These are phyloP conservation scores for Beauveria asiatica DNA, from an alignment of 2,329 filamentous ascomycete species.

Conservation along the genomic window DNA sequence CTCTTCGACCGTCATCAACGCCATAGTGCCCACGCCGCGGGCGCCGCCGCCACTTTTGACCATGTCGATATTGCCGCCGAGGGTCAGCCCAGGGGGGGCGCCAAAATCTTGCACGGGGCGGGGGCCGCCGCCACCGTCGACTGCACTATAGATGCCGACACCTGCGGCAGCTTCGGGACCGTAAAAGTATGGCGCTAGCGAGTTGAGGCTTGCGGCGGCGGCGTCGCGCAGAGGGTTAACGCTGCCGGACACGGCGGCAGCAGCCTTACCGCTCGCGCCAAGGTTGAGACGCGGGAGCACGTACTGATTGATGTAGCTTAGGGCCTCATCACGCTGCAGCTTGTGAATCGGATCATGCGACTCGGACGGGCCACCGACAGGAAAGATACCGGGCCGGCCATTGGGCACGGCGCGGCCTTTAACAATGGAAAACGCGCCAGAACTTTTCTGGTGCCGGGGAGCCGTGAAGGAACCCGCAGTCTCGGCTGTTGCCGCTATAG, in stretches of 20 bases:
- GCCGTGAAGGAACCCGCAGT: conserved; percentile 49
- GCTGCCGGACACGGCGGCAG: conserved; percentile 23
- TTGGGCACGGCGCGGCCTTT: conserved; percentile 58
- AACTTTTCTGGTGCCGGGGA: conserved; percentile 43
- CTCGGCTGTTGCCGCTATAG: conserved; percentile 40
- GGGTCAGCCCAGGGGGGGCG: conserved; percentile 14
- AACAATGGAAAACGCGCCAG: conserved; percentile 52
- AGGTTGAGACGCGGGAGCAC: conserved; percentile 53
- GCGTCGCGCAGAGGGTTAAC: conserved; percentile 33
- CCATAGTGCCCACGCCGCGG: conserved; percentile 33
- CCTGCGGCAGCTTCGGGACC: conserved; percentile 36
- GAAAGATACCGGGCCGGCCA: conserved; percentile 54
- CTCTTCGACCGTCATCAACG: conserved; percentile 54
- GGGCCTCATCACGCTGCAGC: conserved; percentile 57
- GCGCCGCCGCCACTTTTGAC: conserved; percentile 21
- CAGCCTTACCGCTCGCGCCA: conserved; percentile 36
- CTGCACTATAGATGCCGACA: conserved; percentile 34
- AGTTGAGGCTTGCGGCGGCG: conserved; percentile 42
- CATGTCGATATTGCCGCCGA: conserved; percentile 21
- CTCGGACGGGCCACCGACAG: conserved; percentile 36
- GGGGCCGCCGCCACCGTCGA: conserved; percentile 23
- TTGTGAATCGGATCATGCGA: conserved; percentile 53
- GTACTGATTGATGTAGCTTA: conserved; percentile 62
- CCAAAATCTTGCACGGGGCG: conserved; percentile 27
- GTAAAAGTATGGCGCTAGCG: conserved; percentile 49